phyloP scores from a whole-genome alignment of 768 basidiomycete genomes.

The Strobilomyces confusus region DNA sequence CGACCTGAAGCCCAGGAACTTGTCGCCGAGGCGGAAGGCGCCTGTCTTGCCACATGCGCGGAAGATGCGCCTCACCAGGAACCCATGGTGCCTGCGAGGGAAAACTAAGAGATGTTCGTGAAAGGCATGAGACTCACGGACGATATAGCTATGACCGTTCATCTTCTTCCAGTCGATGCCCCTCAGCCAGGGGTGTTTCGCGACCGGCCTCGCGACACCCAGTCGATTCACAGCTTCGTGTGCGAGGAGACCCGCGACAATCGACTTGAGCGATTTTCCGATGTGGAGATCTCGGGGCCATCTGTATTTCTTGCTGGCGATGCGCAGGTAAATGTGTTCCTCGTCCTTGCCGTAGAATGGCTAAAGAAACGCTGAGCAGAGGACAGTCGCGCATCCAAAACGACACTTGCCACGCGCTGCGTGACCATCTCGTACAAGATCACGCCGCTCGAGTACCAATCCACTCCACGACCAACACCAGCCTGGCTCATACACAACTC shows the following conservation, averaged over 20 bases:
- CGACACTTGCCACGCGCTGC: slow-evolving; percentile 28
- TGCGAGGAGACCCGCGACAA: slow-evolving; percentile 41
- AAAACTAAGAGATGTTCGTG: background rate
- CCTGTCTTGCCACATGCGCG: slow-evolving; percentile 36
- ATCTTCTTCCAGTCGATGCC: slow-evolving; percentile 48
- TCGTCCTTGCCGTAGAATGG: slow-evolving; percentile 29
- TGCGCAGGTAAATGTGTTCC: slow-evolving; percentile 24
- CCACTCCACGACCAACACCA: slow-evolving; percentile 33
- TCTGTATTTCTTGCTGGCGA: slow-evolving; percentile 27
- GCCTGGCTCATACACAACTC: slow-evolving; percentile 34
- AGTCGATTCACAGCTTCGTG: slow-evolving; percentile 37
- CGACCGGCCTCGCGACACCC: slow-evolving; percentile 35
- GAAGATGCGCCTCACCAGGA: slow-evolving; percentile 27
- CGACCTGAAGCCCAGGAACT: slow-evolving; percentile 39
- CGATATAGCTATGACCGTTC: slow-evolving; percentile 39
- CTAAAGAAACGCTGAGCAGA: slow-evolving; percentile 1
- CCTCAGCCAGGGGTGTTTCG: slow-evolving; percentile 42
- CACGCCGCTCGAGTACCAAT: slow-evolving; percentile 55
- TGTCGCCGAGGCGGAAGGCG: slow-evolving; percentile 34
- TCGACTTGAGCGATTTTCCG: slow-evolving; percentile 39
- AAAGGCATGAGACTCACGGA: slow-evolving; percentile 28
- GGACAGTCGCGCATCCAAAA: background rate
- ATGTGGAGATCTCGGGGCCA: slow-evolving; percentile 39
- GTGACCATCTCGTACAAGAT: slow-evolving; percentile 53
- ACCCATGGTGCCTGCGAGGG: slow-evolving; percentile 41